Evolutionary conservation across 1,139 yeast genomes (phyloP).

Genomic region (Saccharomyces hybrid): DNA sequence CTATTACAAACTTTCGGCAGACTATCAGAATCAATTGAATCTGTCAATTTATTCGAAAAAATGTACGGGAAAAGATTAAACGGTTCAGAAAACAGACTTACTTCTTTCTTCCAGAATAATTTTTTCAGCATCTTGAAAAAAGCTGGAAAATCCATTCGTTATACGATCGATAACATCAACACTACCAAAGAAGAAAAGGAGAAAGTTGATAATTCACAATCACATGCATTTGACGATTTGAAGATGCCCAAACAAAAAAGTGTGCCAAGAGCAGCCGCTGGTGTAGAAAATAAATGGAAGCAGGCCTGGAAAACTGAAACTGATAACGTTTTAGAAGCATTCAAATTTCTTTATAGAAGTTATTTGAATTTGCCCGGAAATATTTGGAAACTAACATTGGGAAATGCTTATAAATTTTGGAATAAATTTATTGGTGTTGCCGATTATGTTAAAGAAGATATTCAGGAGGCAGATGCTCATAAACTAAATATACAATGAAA

Average conservation of each 20-base stretch:
- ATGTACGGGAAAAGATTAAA: slow-evolving; percentile 38
- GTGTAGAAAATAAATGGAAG: slow-evolving; percentile 16
- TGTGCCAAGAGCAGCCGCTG: slow-evolving; percentile 6
- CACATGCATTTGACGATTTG: slow-evolving; percentile 18
- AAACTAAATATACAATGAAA: slow-evolving; percentile 18
- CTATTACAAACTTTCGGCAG: slow-evolving; percentile 87
- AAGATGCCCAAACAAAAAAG: slow-evolving; percentile 21
- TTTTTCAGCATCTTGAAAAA: slow-evolving; percentile 25
- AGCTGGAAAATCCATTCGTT: slow-evolving; percentile 19
- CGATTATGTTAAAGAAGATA: slow-evolving; percentile 24
- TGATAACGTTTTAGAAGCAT: slow-evolving; percentile 52
- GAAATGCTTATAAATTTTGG: slow-evolving; percentile 57
- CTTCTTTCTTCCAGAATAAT: slow-evolving; percentile 27
- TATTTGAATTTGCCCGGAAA: slow-evolving; percentile 65
- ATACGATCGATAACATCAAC: slow-evolving; percentile 10
- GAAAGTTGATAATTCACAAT: slow-evolving; percentile 5
- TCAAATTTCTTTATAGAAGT: slow-evolving; percentile 57
- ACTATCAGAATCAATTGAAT: slow-evolving; percentile 71
- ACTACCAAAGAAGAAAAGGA: slow-evolving; percentile 16
- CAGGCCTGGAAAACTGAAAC: slow-evolving; percentile 49
- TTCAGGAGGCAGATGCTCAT: slow-evolving; percentile 26
- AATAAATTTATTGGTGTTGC: slow-evolving; percentile 57
- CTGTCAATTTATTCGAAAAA: slow-evolving; percentile 62
- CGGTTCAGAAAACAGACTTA: slow-evolving; percentile 15
- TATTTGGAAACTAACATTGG: slow-evolving; percentile 44